These are phyloP conservation scores for Colletotrichum cuscutae DNA, from an alignment of 2,329 filamentous ascomycete genomes.

Conservation along the genomic window DNA sequence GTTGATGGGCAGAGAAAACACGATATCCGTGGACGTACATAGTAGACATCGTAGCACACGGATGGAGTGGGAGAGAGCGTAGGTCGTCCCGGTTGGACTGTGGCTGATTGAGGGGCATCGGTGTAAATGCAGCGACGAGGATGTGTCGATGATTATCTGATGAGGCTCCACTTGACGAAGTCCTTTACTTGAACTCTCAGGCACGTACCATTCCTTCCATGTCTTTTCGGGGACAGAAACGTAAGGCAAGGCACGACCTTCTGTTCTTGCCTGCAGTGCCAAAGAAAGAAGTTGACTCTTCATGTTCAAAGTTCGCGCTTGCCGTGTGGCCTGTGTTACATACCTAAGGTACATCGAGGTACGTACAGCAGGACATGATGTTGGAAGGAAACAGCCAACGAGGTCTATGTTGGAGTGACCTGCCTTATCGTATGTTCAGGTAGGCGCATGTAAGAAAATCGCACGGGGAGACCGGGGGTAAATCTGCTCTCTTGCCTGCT, in stretches of 20 bases:
- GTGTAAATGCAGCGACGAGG: neutral
- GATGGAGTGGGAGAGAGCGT: neutral
- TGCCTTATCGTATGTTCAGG: conserved; percentile 22
- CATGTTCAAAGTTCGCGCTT: neutral
- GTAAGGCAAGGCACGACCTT: too few species aligned
- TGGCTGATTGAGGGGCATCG: neutral
- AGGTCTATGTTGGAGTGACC: neutral
- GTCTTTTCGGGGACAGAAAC: neutral
- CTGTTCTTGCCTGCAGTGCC: too few species aligned
- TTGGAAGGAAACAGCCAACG: neutral
- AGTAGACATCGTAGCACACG: too few species aligned
- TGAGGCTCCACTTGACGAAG: neutral
- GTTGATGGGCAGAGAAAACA: too few species aligned
- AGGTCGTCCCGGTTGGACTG: neutral
- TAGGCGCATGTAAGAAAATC: neutral
- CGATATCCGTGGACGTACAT: too few species aligned
- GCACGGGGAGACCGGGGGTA: neutral
- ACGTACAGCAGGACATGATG: neutral
- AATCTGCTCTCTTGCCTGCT: neutral
- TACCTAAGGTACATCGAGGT: neutral
- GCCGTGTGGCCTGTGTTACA: neutral
- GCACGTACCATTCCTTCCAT: neutral
- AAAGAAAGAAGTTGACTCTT: neutral
- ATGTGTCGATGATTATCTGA: neutral
- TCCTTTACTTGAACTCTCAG: conserved; percentile 3